Evolutionary conservation across 2,329 filamentous ascomycete species (phyloP).

Genomic region (Phyllosticta citriasiana): DNA sequence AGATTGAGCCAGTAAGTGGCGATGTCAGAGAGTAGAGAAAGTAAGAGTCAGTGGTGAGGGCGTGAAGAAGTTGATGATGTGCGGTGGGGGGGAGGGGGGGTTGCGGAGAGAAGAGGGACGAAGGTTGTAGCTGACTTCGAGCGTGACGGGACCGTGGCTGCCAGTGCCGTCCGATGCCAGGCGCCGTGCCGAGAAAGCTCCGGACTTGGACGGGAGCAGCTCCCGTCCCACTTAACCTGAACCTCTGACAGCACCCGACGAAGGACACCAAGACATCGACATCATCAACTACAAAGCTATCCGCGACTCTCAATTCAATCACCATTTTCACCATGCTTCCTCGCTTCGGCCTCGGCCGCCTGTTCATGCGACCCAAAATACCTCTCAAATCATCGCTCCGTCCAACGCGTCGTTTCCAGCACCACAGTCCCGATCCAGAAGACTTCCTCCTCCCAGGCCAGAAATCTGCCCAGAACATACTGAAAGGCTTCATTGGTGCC

Average conservation of each 20-base stretch:
- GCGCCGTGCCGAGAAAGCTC: no score
- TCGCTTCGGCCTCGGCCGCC: not conserved
- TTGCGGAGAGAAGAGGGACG: not conserved
- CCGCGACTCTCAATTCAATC: not conserved
- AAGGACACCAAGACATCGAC: not conserved
- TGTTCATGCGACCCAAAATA: not conserved
- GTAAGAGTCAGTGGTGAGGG: not conserved
- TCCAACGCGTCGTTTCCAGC: not conserved
- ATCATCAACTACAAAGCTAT: not conserved
- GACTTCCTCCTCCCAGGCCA: not conserved
- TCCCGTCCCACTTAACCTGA: no score
- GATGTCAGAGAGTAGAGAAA: not conserved
- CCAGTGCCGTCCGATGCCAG: no score
- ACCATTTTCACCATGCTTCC: not conserved
- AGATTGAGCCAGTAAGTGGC: not conserved
- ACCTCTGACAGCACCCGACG: no score
- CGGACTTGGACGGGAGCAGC: no score
- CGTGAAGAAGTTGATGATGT: not conserved
- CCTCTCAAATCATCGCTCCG: not conserved
- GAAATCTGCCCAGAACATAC: not conserved
- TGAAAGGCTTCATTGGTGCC: conserved; percentile 28
- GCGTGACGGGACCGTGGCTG: not conserved
- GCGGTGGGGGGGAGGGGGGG: not conserved
- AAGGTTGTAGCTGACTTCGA: not conserved
- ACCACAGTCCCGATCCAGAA: conserved; percentile 10